Conservation (phyloP, 2,329 filamentous ascomycete genomes). For the Fusarium xylarioides region DNA sequence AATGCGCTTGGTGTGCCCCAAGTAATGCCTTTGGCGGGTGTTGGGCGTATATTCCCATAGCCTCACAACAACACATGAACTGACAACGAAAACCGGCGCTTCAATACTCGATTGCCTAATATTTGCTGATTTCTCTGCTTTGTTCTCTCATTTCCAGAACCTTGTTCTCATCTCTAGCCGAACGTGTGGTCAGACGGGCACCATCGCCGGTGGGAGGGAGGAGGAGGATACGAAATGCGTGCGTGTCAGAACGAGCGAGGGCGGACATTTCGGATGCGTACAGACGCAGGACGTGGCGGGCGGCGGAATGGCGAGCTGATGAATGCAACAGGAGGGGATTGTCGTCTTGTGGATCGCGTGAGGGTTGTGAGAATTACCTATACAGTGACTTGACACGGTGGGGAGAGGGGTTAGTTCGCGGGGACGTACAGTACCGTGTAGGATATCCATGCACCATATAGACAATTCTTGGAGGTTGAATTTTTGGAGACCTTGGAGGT, state of each 20-base stretch:
- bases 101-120: neutral
- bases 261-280: conserved; percentile 25
- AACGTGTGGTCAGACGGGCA: conserved; percentile 4
- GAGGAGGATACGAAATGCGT: conserved; percentile 19
- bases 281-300: conserved; percentile 35
- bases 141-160: neutral
- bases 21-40: conserved; percentile 20
- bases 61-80: neutral
- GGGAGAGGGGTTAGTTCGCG: neutral
- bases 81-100: neutral
- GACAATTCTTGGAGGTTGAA: conserved; percentile 43
- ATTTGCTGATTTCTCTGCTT: neutral
- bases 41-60: conserved; percentile 2
- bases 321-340: conserved; percentile 41
- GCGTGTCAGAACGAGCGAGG: conserved; percentile 7
- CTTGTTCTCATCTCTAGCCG: neutral
- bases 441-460: conserved; percentile 41
- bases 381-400: conserved; percentile 37
- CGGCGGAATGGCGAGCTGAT: conserved; percentile 32
- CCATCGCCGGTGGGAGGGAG: conserved; percentile 1
- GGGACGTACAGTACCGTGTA: conserved; percentile 25
- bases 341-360: conserved; percentile 39
- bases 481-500: conserved; percentile 23
- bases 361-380: conserved; percentile 40
- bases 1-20: conserved; percentile 25